Percentiles rank a stretch among this genome's conserved stretches.
Conservation (phyloP, 2,329 filamentous ascomycete species). For the Karstenula rhodostoma region DNA sequence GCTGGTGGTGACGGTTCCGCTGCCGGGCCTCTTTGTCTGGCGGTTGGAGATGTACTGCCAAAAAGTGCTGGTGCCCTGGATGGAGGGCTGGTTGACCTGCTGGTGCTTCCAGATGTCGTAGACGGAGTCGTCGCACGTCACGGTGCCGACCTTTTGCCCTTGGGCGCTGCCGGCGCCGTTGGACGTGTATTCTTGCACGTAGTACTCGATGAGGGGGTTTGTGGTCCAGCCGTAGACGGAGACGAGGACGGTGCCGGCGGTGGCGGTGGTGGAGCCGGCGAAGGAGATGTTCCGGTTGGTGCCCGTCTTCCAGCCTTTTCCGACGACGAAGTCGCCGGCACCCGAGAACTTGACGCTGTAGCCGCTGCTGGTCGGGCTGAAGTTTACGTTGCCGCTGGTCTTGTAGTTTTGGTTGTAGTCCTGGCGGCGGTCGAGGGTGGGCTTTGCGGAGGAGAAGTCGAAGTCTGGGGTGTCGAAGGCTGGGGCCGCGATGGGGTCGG, state of each 20-base stretch:
- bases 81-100: slow-evolving; percentile 55
- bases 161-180: slow-evolving; percentile 50
- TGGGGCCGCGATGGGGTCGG: slow-evolving; percentile 22
- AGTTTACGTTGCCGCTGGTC: slow-evolving; percentile 41
- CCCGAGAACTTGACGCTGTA: slow-evolving; percentile 40
- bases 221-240: slow-evolving; percentile 64
- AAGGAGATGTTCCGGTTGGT: slow-evolving; percentile 42
- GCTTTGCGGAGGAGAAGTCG: slow-evolving; percentile 26
- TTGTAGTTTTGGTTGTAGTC: slow-evolving; percentile 48
- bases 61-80: slow-evolving; percentile 59
- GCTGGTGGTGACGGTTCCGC: slow-evolving; percentile 40
- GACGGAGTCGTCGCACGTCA: slow-evolving; percentile 39
- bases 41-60: slow-evolving; percentile 58
- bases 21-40: slow-evolving; percentile 34
- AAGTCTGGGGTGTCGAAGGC: slow-evolving; percentile 38
- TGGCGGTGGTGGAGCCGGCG: slow-evolving; percentile 33
- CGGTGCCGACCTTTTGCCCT: slow-evolving; percentile 35
- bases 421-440: slow-evolving; percentile 36
- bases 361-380: slow-evolving; percentile 35
- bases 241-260: slow-evolving; percentile 37
- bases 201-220: slow-evolving; percentile 60
- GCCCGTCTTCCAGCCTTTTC: slow-evolving; percentile 43
- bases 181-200: slow-evolving; percentile 57
- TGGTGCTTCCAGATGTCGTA: slow-evolving; percentile 44
- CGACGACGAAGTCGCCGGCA: slow-evolving; percentile 42